A percentile compares a stretch with the other conserved stretches of the same genome.
Evolutionary conservation across 2,329 filamentous ascomycete genomes (phyloP).

Genomic region (Trichoderma endophyticum): DNA sequence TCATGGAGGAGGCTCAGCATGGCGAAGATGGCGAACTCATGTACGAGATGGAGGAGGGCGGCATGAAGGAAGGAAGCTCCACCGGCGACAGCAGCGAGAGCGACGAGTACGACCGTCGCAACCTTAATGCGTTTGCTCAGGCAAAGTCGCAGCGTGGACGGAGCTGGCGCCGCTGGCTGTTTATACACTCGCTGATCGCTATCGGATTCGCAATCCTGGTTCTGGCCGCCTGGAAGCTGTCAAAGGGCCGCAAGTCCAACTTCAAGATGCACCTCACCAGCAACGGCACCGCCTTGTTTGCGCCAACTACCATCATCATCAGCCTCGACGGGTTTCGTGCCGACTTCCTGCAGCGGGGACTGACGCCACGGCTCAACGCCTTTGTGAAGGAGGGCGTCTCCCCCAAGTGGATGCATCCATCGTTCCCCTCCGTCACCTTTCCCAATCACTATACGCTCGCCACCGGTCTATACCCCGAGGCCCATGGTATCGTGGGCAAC

Average conservation of each 20-base stretch:
- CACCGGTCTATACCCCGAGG: constrained; percentile 88
- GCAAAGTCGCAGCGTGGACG: constrained; percentile 48
- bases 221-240: constrained; percentile 58
- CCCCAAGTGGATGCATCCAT: constrained; percentile 87
- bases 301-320: constrained; percentile 87
- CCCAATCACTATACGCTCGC: constrained; percentile 94
- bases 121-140: constrained; percentile 47
- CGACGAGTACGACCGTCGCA: constrained; percentile 54
- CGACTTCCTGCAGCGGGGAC: constrained; percentile 78
- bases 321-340: constrained; percentile 95
- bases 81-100: constrained; percentile 62
- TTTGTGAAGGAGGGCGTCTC: constrained; percentile 83
- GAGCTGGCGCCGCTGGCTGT: constrained; percentile 52
- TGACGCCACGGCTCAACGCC: constrained; percentile 78
- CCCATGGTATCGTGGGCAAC: constrained; percentile 90
- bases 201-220: constrained; percentile 55
- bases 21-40: constrained; percentile 74
- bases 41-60: constrained; percentile 88
- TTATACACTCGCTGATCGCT: constrained; percentile 51
- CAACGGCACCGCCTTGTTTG: constrained; percentile 88
- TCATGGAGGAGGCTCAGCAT: constrained; percentile 52
- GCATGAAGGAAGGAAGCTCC: constrained; percentile 62
- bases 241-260: constrained; percentile 41
- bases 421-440: constrained; percentile 94
- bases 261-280: constrained; percentile 43